Conservation (phyloP, 2,329 filamentous ascomycete genomes). For the Fusarium nisikadoi region DNA sequence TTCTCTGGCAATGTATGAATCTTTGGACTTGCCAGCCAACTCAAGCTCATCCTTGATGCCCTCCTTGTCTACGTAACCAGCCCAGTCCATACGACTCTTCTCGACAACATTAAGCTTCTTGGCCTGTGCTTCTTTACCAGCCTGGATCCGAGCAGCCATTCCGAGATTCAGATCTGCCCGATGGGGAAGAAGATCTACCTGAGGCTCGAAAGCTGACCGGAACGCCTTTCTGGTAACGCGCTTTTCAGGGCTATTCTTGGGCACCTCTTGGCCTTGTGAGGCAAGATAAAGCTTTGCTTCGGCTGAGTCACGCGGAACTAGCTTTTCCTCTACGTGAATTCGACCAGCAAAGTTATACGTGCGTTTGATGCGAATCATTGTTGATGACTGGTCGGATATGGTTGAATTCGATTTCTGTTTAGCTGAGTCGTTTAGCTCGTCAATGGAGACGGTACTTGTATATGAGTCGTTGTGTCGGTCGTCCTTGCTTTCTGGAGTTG, state of each 20-base stretch:
- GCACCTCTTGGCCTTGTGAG: constrained; percentile 52
- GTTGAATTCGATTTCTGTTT: background rate
- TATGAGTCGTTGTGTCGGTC: constrained; percentile 13
- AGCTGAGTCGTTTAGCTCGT: constrained; percentile 14
- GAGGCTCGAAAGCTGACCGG: constrained; percentile 71
- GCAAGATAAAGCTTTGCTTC: constrained; percentile 73
- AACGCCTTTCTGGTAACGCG: constrained; percentile 65
- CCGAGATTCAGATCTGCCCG: constrained; percentile 70
- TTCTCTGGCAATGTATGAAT: constrained; percentile 69
- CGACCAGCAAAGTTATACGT: constrained; percentile 81
- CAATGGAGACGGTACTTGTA: background rate
- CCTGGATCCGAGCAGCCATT: constrained; percentile 59
- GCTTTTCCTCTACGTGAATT: constrained; percentile 76
- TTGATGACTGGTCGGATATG: constrained; percentile 42
- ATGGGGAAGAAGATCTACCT: constrained; percentile 54
- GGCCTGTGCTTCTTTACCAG: constrained; percentile 61
- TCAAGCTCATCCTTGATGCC: constrained; percentile 76
- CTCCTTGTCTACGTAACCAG: constrained; percentile 76
- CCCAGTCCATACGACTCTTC: constrained; percentile 80
- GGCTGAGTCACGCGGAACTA: constrained; percentile 71
- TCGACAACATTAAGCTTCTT: constrained; percentile 77
- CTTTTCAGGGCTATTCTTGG: constrained; percentile 50
- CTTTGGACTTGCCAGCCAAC: constrained; percentile 72
- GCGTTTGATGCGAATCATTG: constrained; percentile 72
- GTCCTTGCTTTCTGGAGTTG: constrained; percentile 12